Evolutionary conservation across 768 basidiomycete genomes (phyloP), one percentile per base, ranked within the genome.

Genomic region (Infundibulicybe gibba): DNA sequence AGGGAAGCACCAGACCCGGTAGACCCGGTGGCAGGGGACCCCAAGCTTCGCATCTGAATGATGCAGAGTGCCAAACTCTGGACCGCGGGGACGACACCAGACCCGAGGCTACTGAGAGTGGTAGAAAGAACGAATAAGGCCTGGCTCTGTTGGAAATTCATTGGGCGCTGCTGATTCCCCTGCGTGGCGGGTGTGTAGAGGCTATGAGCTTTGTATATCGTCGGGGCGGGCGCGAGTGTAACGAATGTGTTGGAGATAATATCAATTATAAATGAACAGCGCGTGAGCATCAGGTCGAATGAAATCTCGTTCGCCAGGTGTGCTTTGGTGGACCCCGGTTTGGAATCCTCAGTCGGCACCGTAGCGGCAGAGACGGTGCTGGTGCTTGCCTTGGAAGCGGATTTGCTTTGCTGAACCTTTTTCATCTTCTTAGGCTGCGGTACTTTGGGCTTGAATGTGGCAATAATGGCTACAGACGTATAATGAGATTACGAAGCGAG

Each of bases 61-160:
- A 87, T 79, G 53, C 79, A 85, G 37, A 91, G 61, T 11, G 86
- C 86, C 41, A 92, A 68, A 57, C 85, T 87, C 37, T 89, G 83
- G 33, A 78, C 63, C 6, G 85, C 80, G n/a, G 90, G 89, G 33
- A 76, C 63, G 32, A 80, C 67, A 2, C 87, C 90, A 14, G 79
- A 75, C n/a, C 85, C 85, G 45, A 87, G 67, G 44, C 75, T 74
- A 43, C 77, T 74, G 53, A 90, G 57, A 6, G 75, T 74, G 11
- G 82, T 81, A 11, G 81, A 72, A 3, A 74, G 64, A 5, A 87
- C 72, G 61, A 92, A 92, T 45, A 81, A 48, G 31, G 68, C 59
- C 55, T 81, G 71, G 15, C 67, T 72, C 38, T 61, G 51, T 33
- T 43, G 34, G 40, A 25, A 25, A 25, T 25, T 25, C 25, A 25